Evolutionary conservation across 1,284 basidiomycete species (phyloP).

Genomic region (Ustilago vetiveriae): DNA sequence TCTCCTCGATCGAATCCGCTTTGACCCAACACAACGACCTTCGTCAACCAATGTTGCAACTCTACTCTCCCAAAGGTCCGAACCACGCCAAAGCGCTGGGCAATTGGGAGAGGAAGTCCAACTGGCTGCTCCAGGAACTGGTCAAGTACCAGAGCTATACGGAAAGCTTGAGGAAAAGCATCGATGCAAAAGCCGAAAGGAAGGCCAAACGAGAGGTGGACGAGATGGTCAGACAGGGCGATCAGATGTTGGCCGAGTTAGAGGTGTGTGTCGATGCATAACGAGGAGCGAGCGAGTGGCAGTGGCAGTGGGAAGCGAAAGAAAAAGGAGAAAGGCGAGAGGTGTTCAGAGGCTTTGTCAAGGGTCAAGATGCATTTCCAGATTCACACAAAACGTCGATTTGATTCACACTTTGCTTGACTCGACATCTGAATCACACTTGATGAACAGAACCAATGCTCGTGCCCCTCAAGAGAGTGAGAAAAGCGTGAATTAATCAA

Average conservation of each 20-base stretch:
- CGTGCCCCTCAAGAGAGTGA: no score
- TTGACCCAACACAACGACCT: constrained; percentile 84
- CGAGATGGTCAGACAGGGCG: constrained; percentile 36
- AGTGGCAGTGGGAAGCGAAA: no score
- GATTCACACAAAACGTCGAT: no score
- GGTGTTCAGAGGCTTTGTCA: no score
- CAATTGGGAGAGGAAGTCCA: constrained; percentile 92
- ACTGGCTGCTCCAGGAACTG: constrained; percentile 86
- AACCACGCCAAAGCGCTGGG: constrained; percentile 80
- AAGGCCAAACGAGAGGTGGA: constrained; percentile 45
- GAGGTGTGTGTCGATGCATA: not conserved
- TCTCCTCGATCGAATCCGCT: constrained; percentile 76
- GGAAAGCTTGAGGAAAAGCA: constrained; percentile 74
- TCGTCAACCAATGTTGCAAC: constrained; percentile 80
- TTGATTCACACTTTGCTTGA: no score
- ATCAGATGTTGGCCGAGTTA: constrained; percentile 25
- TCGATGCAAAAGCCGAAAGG: constrained; percentile 38
- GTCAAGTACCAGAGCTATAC: constrained; percentile 97
- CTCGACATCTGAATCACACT: no score
- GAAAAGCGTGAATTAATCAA: no score
- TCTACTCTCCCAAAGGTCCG: constrained; percentile 80
- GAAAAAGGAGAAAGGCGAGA: no score
- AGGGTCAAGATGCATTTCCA: no score
- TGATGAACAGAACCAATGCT: no score
- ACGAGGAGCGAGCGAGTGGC: no score